Evolutionary conservation across 208 protist genomes (phyloP), one percentile per base, ranked within the genome.

Genomic region (Wallacemonas sp.): DNA sequence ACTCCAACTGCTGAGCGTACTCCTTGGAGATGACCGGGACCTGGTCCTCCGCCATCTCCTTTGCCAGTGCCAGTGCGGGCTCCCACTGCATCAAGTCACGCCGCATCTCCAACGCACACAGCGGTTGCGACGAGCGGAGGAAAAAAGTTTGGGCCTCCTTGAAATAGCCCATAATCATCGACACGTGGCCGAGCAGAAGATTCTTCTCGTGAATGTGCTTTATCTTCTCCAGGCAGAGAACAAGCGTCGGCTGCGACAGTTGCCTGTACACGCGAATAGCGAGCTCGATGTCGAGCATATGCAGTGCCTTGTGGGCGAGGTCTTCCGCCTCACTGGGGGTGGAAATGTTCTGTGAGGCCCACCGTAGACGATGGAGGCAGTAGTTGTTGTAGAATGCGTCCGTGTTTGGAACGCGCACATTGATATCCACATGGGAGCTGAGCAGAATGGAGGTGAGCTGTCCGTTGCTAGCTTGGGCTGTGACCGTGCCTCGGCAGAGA

Each of bases 51-150:
- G 91, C 93, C n/a, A 98, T 75, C 39, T 90, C 89, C 66, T 93
- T 72, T 1, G 98, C 97, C 19, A 99, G 81, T 4, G 81, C 47
- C 33, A 99, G 83, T 5, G 97, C 97, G 19, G 88, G 82, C 59
- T 98, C 96, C 96, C 96, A 99, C 75, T 99, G 95, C 91, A 98
- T 96, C 58, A 99, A 82, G 72, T 99, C 95, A 15, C 96, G 87
- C 17, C 97, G 90, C 98, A 99, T 99, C 71, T 98, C 90, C 24
- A 99, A 82, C 14, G 98, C 98, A 31, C 88, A 83, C 26, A 93
- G 69, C 54, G 95, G 96, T 63, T 94, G 85, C 24, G 93, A 93
- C 28, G 93, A 98, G 51, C 77, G 79, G 15, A 98, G 63, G 65
- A 98, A 98, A 58, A 86, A 91, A 39, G 75, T 91, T 78, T 98